Base-by-base conservation (phyloP, 352 stramenopile genomes). In the Globisporangium splendens region DNA sequence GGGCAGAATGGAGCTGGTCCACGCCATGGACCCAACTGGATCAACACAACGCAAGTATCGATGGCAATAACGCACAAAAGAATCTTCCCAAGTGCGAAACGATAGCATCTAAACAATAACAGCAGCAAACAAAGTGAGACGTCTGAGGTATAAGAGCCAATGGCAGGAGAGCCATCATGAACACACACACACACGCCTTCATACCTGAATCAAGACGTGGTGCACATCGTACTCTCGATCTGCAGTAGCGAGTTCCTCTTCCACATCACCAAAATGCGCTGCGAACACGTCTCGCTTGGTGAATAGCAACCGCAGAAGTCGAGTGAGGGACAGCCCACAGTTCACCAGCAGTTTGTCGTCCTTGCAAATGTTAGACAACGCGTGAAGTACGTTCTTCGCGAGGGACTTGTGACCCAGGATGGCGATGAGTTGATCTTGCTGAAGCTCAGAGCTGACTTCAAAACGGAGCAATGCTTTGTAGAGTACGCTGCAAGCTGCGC, bases 171-270 rank as follows among this genome's bases (percentile, higher is more conserved):
- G 8, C 28, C 28, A 41, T 31, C 15, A 54, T 17, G 18, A 43
- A 31, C 8, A 1, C 17, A 31, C 24, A 1, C 17, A 31, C 24
- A 5, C 24, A 31, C 24, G 24, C 38, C 18, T 28, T 20, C 57
- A 60, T 67, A 85, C 75, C 64, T 83, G 63, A 7, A 82, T 59
- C 8, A 86, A 49, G 7, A 68, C 60, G 8, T 59, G 50, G 39
- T 76, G 83, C 11, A 86, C 38, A 13, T 76, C 66, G 31, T 58
- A 46, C 28, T 73, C 54, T 44, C 71, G 31, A 44, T 75, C 56
- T 24, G 64, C 75, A 18, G 13, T 31, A 28, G 54, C 22, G 11
- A 86, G 47, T 14, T 65, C 67, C 39, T 69, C 35, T 13, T 50
- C 28, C 8, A 77, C 56, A 54, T 79, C 60, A 1, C 69, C 73